Percentiles rank a stretch among this genome's conserved stretches.
Conservation (phyloP, 202 grass and related monocot genomes). For the Saccharum hybrid region DNA sequence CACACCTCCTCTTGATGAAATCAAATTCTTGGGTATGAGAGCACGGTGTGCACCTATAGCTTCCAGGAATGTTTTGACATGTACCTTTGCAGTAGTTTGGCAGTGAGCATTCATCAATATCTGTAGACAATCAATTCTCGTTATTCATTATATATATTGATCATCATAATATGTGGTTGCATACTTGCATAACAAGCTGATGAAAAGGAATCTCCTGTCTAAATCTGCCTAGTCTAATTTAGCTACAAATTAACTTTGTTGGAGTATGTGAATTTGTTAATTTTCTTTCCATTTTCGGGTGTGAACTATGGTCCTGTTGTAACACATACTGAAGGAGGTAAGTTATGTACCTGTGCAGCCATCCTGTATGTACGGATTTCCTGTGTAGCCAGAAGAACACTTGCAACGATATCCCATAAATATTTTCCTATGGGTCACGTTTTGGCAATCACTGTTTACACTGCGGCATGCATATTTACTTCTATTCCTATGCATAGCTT, state of each 20-base stretch:
- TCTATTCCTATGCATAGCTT: background rate
- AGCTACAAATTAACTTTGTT: background rate
- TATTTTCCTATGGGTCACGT: background rate
- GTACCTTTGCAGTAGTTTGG: background rate
- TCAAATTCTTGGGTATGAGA: background rate
- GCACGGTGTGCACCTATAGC: background rate
- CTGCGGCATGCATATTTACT: constrained; percentile 8
- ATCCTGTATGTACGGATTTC: constrained; percentile 9
- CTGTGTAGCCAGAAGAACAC: background rate
- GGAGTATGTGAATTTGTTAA: background rate
- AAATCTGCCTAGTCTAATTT: background rate
- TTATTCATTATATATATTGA: background rate
- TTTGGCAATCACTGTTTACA: background rate
- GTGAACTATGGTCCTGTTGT: background rate
- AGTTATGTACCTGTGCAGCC: background rate
- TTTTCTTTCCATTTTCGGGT: background rate
- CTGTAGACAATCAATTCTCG: background rate
- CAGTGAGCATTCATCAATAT: constrained; percentile 29
- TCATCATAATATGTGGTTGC: background rate
- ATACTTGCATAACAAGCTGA: background rate
- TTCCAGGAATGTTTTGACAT: background rate
- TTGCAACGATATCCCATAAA: constrained; percentile 37
- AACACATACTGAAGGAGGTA: background rate
- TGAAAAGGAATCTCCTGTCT: background rate
- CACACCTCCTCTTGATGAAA: background rate